Evolutionary conservation across 23 red algal species (phyloP), one percentile per base, ranked within the genome.

Genomic region (Gracilariopsis chorda): DNA sequence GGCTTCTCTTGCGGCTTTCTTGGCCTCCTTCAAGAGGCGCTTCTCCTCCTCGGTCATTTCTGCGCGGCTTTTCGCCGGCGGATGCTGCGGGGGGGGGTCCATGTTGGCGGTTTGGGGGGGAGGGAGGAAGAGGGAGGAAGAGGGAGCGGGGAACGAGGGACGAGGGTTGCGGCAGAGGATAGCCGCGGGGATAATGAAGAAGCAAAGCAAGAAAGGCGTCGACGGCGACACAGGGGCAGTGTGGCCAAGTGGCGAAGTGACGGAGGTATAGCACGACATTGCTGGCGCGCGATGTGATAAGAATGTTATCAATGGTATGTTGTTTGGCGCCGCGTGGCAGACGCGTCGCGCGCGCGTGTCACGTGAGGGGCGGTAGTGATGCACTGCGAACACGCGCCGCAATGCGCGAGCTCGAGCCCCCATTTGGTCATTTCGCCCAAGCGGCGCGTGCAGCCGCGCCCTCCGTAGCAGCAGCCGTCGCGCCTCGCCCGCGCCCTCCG

Each of bases 1-100:
- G 17, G 89, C 89, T 40, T 82, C 89, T 27, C 84, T 92, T 17
- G 61, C 89, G 7, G 75, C 89, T 19, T 92, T 84, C 39, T 92
- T 92, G 17, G 51, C 45, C 39, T 75, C 76, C 78, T 92, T 92
- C 40, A 84, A 61, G 28, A 46, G 43, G 14, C 73, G 48, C 79
- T 92, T 92, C 59, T 92, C 89, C 58, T 92, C 89, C 29, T 92
- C 89, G 17, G 77, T 92, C 89, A 92, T 92, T 2, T 82, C 78
- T 2, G 89, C 89, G 7, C 89, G 89, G 37, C 88, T 91, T 49
- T 74, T 77, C 48, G 48, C 52, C 27, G 4, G 34, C 1, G 47
- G 57, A 7, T 59, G 49, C 37, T 45, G 32, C 8, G 40, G 43
- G 51, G 53, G 69, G 27, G 44, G 28, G 13, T 36, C 57, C 53